These are phyloP conservation scores for Oenanthe javanica DNA, from an alignment of 140 eudicot species.

Conservation along the genomic window DNA sequence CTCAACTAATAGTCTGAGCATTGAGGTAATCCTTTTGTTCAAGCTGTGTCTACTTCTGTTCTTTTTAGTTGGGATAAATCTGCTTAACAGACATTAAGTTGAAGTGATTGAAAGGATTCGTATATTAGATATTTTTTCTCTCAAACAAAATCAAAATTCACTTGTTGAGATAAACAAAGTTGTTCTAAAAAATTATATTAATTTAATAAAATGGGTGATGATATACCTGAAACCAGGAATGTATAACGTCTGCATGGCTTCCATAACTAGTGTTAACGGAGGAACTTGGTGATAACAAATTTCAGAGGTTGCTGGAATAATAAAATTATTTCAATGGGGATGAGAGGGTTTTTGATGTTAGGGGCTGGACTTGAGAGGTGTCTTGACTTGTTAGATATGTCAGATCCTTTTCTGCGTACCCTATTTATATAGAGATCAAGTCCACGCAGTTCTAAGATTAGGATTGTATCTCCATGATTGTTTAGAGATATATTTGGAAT, in stretches of 20 bases:
- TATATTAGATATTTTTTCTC: background rate
- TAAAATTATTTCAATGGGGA: too few relatives aligned
- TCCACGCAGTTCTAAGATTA: too few relatives aligned
- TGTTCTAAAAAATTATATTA: background rate
- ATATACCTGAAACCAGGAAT: constrained; percentile 47
- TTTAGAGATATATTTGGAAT: too few relatives aligned
- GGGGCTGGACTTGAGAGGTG: too few relatives aligned
- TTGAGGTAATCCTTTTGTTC: constrained; percentile 34
- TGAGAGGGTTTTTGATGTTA: too few relatives aligned
- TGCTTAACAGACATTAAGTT: constrained; percentile 5
- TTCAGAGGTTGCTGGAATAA: too few relatives aligned
- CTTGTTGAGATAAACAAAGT: background rate
- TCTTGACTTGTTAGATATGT: too few relatives aligned
- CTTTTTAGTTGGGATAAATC: constrained; percentile 56
- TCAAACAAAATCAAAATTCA: background rate
- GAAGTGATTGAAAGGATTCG: background rate
- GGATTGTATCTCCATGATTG: too few relatives aligned
- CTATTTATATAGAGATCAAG: too few relatives aligned
- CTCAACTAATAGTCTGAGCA: constrained; percentile 30
- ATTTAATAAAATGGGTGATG: background rate
- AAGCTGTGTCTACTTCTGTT: constrained; percentile 37
- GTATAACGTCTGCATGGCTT: constrained; percentile 35
- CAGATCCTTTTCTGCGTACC: too few relatives aligned
- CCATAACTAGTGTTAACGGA: constrained; percentile 11
- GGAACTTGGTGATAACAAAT: too few relatives aligned